Conservation (phyloP, 257 asterid genomes). For the Solanum lignicaule region DNA sequence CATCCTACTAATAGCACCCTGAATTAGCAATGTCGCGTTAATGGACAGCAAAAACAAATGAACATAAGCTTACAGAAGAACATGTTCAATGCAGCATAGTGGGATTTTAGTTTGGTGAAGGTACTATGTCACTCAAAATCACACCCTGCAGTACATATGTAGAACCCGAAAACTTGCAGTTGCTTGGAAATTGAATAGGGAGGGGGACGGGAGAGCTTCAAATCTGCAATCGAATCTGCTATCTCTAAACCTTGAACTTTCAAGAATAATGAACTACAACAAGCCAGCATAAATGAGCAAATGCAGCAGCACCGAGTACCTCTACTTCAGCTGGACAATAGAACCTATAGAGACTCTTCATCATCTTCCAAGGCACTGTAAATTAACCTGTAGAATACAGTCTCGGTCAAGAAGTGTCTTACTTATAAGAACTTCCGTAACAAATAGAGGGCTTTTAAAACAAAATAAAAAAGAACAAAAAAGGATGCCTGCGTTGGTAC, state of each 20-base stretch:
- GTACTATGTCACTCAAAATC: not conserved
- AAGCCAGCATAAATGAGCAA: not conserved
- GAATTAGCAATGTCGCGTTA: not conserved
- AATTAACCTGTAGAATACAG: slow-evolving; percentile 48
- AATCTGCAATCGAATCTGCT: not conserved
- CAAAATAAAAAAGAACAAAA: not conserved
- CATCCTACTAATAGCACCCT: not conserved
- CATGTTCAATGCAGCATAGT: not conserved
- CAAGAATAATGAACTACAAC: not conserved
- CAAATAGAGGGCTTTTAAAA: not conserved
- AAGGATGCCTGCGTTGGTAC: not conserved
- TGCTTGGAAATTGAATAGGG: not conserved
- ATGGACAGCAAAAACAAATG: not conserved
- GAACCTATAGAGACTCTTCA: slow-evolving; percentile 17
- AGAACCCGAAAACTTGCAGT: not conserved
- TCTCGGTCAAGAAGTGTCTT: not conserved
- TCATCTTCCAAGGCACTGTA: slow-evolving; percentile 81
- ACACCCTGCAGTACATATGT: not conserved
- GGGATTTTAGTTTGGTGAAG: not conserved
- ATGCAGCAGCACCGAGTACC: not conserved
- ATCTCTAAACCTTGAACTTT: not conserved
- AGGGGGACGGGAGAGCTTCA: not conserved
- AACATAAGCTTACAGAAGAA: not conserved
- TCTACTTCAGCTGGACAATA: not conserved
- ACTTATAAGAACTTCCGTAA: not conserved